A percentile compares a stretch with the other conserved stretches of the same genome.
Conservation (phyloP, 139 green algal species). For the Zygnema cylindricum region DNA sequence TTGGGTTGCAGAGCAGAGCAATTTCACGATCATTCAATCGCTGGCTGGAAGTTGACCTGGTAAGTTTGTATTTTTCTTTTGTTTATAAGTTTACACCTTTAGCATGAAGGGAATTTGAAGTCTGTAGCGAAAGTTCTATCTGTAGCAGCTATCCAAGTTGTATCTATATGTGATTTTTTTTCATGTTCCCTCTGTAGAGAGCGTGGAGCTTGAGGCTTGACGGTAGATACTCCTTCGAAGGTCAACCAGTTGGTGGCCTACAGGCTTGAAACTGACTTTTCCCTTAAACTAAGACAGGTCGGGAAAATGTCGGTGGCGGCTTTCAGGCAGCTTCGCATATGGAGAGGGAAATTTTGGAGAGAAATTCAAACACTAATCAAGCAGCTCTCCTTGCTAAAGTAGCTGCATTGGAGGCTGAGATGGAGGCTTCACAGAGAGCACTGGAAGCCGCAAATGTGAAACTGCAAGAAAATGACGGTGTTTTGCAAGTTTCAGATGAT, state of each 20-base stretch:
- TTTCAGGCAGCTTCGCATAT: not conserved
- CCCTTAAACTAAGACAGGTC: no score
- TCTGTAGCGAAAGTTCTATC: no score
- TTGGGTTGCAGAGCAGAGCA: constrained; percentile 25
- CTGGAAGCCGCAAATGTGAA: not conserved
- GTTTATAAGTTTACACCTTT: not conserved
- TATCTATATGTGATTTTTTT: no score
- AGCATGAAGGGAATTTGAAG: no score
- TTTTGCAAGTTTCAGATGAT: not conserved
- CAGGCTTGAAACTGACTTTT: no score
- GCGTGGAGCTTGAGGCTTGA: no score
- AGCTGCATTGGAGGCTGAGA: not conserved
- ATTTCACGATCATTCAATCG: constrained; percentile 31
- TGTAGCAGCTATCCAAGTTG: no score
- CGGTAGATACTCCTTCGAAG: no score
- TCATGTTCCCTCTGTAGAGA: no score
- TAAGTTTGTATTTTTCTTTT: constrained; percentile 1
- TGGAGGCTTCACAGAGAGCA: not conserved
- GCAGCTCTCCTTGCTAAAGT: not conserved
- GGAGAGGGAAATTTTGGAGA: not conserved
- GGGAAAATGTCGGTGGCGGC: no score
- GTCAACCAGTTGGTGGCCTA: no score
- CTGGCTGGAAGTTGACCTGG: constrained; percentile 28
- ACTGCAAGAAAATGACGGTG: not conserved
- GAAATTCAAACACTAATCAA: not conserved